These are phyloP conservation scores for Pichia sp. DNA, from an alignment of 1,139 yeast genomes.

Conservation along the genomic window DNA sequence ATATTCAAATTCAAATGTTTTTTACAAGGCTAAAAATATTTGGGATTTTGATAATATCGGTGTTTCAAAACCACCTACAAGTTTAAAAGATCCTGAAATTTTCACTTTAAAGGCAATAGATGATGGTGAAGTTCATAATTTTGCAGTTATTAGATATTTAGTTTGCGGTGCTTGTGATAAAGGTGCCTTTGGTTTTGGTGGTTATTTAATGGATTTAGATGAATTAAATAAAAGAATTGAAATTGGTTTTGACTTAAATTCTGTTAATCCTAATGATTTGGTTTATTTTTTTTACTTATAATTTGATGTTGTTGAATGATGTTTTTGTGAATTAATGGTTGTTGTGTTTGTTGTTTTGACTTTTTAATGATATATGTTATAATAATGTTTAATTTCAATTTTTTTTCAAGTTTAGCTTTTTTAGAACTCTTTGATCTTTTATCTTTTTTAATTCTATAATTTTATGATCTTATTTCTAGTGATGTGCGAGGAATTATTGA, in stretches of 20 bases:
- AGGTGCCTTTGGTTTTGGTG: constrained; percentile 71
- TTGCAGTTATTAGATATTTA: constrained; percentile 43
- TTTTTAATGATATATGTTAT: neutral
- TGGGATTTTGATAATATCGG: constrained; percentile 79
- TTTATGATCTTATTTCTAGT: too few species aligned
- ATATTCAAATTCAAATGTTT: constrained; percentile 1
- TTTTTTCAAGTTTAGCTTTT: too few species aligned
- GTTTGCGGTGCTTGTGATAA: constrained; percentile 70
- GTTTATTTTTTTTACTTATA: constrained; percentile 18
- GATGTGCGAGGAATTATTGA: too few species aligned
- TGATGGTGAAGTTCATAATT: constrained; percentile 14
- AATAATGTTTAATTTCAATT: too few species aligned
- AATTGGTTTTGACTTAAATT: constrained; percentile 7
- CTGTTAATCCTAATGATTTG: constrained; percentile 15
- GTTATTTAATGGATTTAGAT: constrained; percentile 29
- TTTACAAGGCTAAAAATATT: constrained; percentile 40
- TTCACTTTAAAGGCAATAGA: constrained; percentile 10
- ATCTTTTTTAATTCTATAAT: too few species aligned
- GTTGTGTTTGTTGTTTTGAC: too few species aligned
- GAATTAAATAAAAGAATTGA: constrained; percentile 23
- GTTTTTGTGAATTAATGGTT: too few species aligned
- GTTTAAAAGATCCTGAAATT: constrained; percentile 22
- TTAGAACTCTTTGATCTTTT: too few species aligned
- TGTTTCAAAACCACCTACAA: constrained; percentile 44
- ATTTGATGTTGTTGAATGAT: neutral